Base-by-base conservation (phyloP, 2,329 filamentous ascomycete genomes). In the Fusarium kyushuense region DNA sequence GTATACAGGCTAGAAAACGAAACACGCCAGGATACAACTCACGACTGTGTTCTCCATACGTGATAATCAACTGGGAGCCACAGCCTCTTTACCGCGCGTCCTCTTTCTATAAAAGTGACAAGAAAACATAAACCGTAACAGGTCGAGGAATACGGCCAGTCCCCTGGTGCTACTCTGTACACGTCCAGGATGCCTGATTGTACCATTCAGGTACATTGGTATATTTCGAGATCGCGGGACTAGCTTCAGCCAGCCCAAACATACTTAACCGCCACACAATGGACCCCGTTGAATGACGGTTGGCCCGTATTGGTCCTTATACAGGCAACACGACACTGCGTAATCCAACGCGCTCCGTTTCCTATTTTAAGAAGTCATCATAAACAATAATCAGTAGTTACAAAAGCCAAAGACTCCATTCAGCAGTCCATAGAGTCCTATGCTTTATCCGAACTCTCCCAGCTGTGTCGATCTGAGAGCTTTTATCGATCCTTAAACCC, bases 191-290 rank as follows among this genome's bases (percentile, higher is more conserved):
- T 51, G 38, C n/a, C 33, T 48, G 25, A 38, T 42, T 25, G 58
- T 57, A 63, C 66, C 63, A 54, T 49, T 51, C 47, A 47, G 58
- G 56, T 63, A 54, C 51, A 35, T 41, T 23, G 21, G 21, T 25
- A 42, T 25, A 23, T 60, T 41, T 42, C 19, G 48, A 55, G 56
- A 48, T 63, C 65, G 58, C 35, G 52, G 54, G 47, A 67, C 58
- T 40, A 53, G 45, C 36, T 32, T 62, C 65, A 63, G 53, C 45
- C 65, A 48, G 47, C 33, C 47, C 36, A 36, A 56, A 60, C 58
- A 29, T 32, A 57, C 56, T 65, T 56, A 64, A 67, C 69, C 66
- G 60, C 70, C 70, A 73, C 70, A 57, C 63, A 62, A 64, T 66
- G 54, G 56, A 38, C 58, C 71, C 58, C 63, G 68, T 73, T 72